phyloP scores from a whole-genome alignment of 2,329 filamentous ascomycete genomes.

The Pseudodiploospora longispora region DNA sequence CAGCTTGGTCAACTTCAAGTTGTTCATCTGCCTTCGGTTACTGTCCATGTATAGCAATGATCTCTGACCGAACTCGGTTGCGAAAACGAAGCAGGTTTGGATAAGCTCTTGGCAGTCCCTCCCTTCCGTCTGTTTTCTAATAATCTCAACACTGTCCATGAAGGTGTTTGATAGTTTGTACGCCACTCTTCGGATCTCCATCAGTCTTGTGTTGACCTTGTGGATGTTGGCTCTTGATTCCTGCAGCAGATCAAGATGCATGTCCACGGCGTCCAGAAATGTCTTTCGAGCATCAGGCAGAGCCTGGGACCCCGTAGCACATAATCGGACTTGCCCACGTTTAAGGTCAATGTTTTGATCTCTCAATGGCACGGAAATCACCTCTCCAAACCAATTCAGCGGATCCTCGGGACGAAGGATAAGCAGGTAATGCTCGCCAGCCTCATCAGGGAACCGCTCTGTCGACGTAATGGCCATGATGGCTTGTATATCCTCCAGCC shows the following conservation, averaged over 20 bases:
- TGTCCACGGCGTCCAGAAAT: conserved; percentile 70
- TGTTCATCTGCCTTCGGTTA: conserved; percentile 94
- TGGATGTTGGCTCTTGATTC: conserved; percentile 90
- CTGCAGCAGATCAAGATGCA: conserved; percentile 80
- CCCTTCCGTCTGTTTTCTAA: conserved; percentile 74
- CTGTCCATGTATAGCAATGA: conserved; percentile 93
- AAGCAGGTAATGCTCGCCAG: conserved; percentile 68
- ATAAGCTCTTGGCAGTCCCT: conserved; percentile 91
- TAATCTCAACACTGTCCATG: conserved; percentile 96
- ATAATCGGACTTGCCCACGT: conserved; percentile 74
- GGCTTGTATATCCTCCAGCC: conserved; percentile 73
- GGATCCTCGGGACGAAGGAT: conserved; percentile 74
- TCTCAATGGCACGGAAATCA: conserved; percentile 61
- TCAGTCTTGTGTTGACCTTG: conserved; percentile 82
- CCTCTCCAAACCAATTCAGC: conserved; percentile 73
- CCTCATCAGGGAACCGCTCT: conserved; percentile 57
- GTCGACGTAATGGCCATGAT: conserved; percentile 66
- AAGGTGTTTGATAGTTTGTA: conserved; percentile 97
- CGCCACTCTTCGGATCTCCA: conserved; percentile 89
- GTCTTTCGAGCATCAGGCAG: conserved; percentile 70
- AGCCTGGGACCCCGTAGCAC: conserved; percentile 78
- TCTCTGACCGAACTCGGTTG: conserved; percentile 96
- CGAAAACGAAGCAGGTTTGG: conserved; percentile 95
- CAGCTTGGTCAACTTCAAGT: conserved; percentile 85
- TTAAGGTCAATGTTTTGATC: conserved; percentile 80